Base-by-base conservation (phyloP, 345 rosid species). In the Firmiana major region DNA sequence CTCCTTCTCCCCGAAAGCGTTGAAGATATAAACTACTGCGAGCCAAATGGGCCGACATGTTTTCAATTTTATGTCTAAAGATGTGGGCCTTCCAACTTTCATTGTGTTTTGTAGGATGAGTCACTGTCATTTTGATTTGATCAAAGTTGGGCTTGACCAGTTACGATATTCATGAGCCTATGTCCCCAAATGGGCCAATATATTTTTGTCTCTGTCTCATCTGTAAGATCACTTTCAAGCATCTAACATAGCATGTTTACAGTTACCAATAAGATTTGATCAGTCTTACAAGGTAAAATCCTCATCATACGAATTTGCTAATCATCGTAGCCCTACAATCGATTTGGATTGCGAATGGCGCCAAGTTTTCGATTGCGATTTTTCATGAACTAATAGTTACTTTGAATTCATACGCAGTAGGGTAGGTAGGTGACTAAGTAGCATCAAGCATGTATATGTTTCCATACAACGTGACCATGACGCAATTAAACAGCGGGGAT, bases 31-130 rank as follows among this genome's bases (percentile, higher is more conserved):
- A 40, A 21, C 53, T 7, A 11, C 13, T 10, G 6, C n/a, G 17
- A 43, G 54, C 53, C 34, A 0, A 76, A 74, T 70, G 86, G 86
- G 76, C 79, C 76, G 40, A 76, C 82, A 81, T 73, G 82, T 76
- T 73, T 19, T 54, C 6, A 49, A 67, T 54, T 15, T 42, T 13
- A 58, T 31, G 34, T 42, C 24, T 11, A 9, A 34, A 15, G 31
- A 9, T 21, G 82, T 46, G 63, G 80, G 58, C 13, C 67, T 31
- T 48, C 11, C 3, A 84, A 48, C 46, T 78, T 74, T 21, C 68
- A 62, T 36, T 67, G 19, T 76, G 82, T 28, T 64, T 71, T 76
- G 80, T 77, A 79, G 24, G 59, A 54, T 2, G 9, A 1, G 63
- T 51, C 78, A 63, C 75, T 12, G 71, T 17, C 72, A 48, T n/a